These are phyloP conservation scores for Kwoniella dendrophila DNA, from an alignment of 768 basidiomycete genomes.

Conservation along the genomic window DNA sequence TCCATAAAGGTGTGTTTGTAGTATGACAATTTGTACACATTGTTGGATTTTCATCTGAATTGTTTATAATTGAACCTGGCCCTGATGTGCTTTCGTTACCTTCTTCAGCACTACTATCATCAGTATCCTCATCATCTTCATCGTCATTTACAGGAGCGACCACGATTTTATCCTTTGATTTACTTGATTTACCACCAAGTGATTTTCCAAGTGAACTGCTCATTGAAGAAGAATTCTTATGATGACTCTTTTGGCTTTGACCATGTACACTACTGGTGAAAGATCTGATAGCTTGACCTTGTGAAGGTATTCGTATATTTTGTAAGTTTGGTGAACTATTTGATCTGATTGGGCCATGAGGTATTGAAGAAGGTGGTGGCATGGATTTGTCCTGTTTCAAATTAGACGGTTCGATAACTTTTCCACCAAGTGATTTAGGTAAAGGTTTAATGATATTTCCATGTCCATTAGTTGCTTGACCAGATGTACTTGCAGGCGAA, in stretches of 20 bases:
- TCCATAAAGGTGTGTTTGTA: conserved; percentile 74
- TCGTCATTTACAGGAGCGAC: background rate
- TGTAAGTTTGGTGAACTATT: conserved; percentile 52
- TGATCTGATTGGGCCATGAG: conserved; percentile 37
- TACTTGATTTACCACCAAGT: background rate
- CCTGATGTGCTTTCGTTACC: conserved; percentile 14
- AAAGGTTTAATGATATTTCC: conserved; percentile 39
- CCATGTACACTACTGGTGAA: too few species aligned
- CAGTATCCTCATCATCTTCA: background rate
- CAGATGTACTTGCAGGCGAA: conserved; percentile 26
- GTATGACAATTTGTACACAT: conserved; percentile 94
- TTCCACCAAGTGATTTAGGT: conserved; percentile 48
- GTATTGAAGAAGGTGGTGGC: conserved; percentile 19
- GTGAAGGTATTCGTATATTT: conserved; percentile 29
- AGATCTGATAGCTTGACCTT: too few species aligned
- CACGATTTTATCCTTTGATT: background rate
- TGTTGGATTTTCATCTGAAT: conserved; percentile 65
- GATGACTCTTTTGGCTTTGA: conserved; percentile 14
- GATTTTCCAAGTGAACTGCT: conserved; percentile 6
- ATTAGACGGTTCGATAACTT: conserved; percentile 20
- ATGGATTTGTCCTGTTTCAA: conserved; percentile 1
- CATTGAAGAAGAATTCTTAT: conserved; percentile 24
- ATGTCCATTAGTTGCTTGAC: conserved; percentile 3
- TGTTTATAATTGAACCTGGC: conserved; percentile 28
- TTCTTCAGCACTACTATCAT: background rate